Evolutionary conservation across 2,329 filamentous ascomycete species (phyloP).

Genomic region (Rachicladosporium sp.): DNA sequence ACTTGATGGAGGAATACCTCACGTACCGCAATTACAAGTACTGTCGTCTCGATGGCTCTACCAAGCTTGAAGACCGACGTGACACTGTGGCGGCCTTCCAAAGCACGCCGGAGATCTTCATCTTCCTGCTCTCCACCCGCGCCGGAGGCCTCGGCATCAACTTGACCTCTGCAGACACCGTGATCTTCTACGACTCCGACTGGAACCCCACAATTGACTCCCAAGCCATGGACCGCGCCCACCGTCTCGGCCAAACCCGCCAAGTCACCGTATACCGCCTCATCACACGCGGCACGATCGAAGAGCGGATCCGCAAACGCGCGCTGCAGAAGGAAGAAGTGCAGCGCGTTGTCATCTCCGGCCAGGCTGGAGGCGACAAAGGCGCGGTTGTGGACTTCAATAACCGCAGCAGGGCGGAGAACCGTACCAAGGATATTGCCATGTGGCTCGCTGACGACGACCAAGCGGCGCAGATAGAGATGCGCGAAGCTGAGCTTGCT

Average conservation of each 20-base stretch:
- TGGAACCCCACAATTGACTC: constrained; percentile 99
- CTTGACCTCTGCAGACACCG: constrained; percentile 86
- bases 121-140: constrained; percentile 90
- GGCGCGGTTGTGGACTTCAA: constrained; percentile 69
- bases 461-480: constrained; percentile 85
- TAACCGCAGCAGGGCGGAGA: constrained; percentile 73
- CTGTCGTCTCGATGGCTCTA: constrained; percentile 89
- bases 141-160: constrained; percentile 98
- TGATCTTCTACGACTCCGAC: constrained; percentile 99
- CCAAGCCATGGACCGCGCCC: constrained; percentile 96
- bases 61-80: constrained; percentile 89
- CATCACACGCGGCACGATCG: constrained; percentile 92
- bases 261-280: constrained; percentile 97
- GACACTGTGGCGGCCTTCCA: constrained; percentile 97
- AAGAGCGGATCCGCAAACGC: constrained; percentile 93
- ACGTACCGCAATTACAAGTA: constrained; percentile 99
- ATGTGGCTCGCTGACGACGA: constrained; percentile 98
- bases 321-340: constrained; percentile 98
- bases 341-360: constrained; percentile 90
- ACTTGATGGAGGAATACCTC: constrained; percentile 96
- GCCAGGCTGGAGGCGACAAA: constrained; percentile 49
- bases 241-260: constrained; percentile 88
- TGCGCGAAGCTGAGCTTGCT: constrained; percentile 75
- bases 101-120: constrained; percentile 84
- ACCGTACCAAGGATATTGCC: constrained; percentile 93